Percentiles rank a stretch among this genome's conserved stretches.
Conservation (phyloP, 371 early-diverging fungal genomes). For the Saksenaea oblongispora region DNA sequence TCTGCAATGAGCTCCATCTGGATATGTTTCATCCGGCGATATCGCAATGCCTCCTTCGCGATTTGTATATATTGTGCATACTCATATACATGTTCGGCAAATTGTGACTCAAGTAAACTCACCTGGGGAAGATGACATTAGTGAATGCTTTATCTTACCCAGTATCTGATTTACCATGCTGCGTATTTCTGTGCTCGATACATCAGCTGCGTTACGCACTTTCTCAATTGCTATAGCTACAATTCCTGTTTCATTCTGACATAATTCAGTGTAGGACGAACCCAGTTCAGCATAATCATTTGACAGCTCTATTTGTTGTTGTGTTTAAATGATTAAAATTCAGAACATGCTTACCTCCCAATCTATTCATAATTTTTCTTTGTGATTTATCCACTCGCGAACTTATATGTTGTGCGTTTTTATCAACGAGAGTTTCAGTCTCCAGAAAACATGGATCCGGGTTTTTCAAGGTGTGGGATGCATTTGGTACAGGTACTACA, state of each 20-base stretch:
- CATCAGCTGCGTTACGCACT: constrained; percentile 81
- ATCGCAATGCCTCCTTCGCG: constrained; percentile 76
- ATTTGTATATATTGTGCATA: constrained; percentile 79
- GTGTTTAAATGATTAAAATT: background rate
- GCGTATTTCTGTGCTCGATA: constrained; percentile 68
- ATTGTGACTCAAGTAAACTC: constrained; percentile 64
- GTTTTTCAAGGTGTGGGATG: constrained; percentile 50
- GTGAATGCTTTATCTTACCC: background rate
- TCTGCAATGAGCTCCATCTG: constrained; percentile 80
- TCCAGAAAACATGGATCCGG: constrained; percentile 72
- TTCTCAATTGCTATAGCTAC: constrained; percentile 78
- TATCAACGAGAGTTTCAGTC: constrained; percentile 67
- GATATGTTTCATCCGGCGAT: constrained; percentile 79
- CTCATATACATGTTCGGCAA: constrained; percentile 82
- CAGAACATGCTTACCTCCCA: constrained; percentile 44
- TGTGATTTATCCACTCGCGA: constrained; percentile 64
- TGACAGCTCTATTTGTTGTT: constrained; percentile 43
- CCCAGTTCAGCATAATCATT: constrained; percentile 84
- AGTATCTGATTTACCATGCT: constrained; percentile 49
- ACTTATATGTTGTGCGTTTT: constrained; percentile 55
- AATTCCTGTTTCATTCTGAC: constrained; percentile 68
- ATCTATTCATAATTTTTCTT: constrained; percentile 55
- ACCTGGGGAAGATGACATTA: constrained; percentile 26
- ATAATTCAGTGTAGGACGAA: constrained; percentile 85
- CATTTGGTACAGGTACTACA: constrained; percentile 44